Evolutionary conservation across 495 filamentous ascomycete species (phyloP).

Genomic region (Annulohypoxylon nitens): DNA sequence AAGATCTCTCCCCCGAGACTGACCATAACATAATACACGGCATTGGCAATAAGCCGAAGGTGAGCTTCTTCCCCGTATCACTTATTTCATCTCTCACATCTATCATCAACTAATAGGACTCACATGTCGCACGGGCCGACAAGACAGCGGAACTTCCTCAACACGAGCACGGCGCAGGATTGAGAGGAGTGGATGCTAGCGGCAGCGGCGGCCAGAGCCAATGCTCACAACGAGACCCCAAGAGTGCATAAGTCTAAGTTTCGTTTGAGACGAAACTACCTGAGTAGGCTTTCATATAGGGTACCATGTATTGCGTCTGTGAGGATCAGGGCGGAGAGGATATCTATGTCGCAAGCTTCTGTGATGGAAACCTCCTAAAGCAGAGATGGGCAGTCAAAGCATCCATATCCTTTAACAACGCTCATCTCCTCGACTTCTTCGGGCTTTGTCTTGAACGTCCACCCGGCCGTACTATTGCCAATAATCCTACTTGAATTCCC

Average conservation of each 20-base stretch:
- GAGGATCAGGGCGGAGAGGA: no score
- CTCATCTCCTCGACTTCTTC: conserved; percentile 80
- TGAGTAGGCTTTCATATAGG: no score
- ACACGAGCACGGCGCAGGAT: conserved; percentile 50
- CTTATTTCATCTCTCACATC: not conserved
- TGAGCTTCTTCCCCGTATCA: conserved; percentile 21
- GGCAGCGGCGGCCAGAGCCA: conserved; percentile 53
- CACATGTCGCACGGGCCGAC: conserved; percentile 53
- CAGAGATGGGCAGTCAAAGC: conserved; percentile 75
- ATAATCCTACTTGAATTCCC: conserved; percentile 51
- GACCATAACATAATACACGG: conserved; percentile 59
- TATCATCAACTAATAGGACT: conserved; percentile 21
- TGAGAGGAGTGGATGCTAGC: conserved; percentile 50
- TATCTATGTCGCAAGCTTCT: not conserved
- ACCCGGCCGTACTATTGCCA: conserved; percentile 75
- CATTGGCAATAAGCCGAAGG: conserved; percentile 45
- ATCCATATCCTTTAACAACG: conserved; percentile 84
- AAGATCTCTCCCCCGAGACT: conserved; percentile 42
- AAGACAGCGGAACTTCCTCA: conserved; percentile 58
- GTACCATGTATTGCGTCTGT: no score
- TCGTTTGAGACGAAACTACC: no score
- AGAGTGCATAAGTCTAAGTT: not conserved
- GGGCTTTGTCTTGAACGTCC: conserved; percentile 79
- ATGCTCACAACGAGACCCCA: conserved; percentile 47
- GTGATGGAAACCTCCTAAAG: conserved; percentile 42